Evolutionary conservation across 73 alveolate genomes (phyloP), one percentile per base, ranked within the genome.

Genomic region (Breviolum minutum): DNA sequence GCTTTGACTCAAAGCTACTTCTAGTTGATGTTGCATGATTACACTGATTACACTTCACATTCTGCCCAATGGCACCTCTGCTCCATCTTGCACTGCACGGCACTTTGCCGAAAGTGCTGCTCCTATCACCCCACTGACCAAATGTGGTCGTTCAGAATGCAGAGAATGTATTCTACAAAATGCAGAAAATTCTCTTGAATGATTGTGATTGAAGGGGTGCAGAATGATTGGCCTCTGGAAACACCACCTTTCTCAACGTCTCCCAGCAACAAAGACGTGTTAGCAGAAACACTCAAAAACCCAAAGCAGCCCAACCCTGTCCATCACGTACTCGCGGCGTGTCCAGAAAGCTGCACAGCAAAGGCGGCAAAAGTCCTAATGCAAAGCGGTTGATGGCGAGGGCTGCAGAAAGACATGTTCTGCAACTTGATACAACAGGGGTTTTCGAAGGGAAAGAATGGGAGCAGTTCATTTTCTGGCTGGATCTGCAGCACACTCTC

Each of bases 251-350:
- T 40, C 0, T 40, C 54, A 40, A 40, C 54, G 54, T 40, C 54
- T 40, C 54, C 54, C 54, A 40, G 54, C 54, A 40, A 40, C 54
- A 40, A 40, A 40, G 54, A 40, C 54, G 4, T 22, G 77, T 22
- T 22, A 22, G 17, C 77, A 68, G 4, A 22, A 68, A 14, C 77
- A 22, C n/a, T 40, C 54, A 40, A 40, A 40, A 40, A 40, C 54
- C 54, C 54, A 13, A 32, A 8, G 40, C 70, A 40, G 12, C 89
- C 71, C 68, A 69, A n/a, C 17, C 16, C 63, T 40, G 87, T 89
- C 98, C 98, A 92, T 63, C 48, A 92, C 98, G 66, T 60, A 80
- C 90, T 92, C 98, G 32, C 98, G 98, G 6, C 98, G 98, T 22
- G 90, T 84, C 98, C 98, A 92, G 81, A 92, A 92, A 19, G 98